phyloP scores from a whole-genome alignment of 306 rosid species.

The Pterocarpus santalinus region DNA sequence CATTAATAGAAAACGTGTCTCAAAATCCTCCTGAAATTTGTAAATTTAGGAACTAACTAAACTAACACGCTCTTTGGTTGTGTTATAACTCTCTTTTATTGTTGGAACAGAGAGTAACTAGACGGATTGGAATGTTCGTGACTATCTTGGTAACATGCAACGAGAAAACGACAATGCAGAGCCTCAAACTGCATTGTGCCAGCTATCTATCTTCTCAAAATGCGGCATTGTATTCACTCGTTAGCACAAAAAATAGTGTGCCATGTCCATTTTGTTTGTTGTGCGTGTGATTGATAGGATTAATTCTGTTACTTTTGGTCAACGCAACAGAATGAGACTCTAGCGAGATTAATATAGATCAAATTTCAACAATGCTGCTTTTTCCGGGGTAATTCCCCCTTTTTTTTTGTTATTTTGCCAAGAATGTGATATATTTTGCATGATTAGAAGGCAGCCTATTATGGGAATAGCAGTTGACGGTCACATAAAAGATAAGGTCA shows the following conservation, averaged over 20 bases:
- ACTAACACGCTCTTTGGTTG: not conserved
- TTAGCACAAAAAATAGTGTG: slow-evolving; percentile 23
- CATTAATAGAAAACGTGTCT: slow-evolving; percentile 44
- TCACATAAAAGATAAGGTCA: not conserved
- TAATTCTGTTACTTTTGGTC: slow-evolving; percentile 11
- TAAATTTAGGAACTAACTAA: not conserved
- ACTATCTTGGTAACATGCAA: not conserved
- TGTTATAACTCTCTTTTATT: not conserved
- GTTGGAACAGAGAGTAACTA: slow-evolving; percentile 33
- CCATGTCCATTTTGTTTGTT: not conserved
- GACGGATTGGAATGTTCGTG: slow-evolving; percentile 23
- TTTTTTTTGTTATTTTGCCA: not conserved
- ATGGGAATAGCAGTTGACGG: not conserved
- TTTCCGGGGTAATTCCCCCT: not conserved
- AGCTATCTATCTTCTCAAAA: slow-evolving; percentile 23
- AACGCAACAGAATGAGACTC: not conserved
- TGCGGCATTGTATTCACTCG: not conserved
- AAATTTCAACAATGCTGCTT: not conserved
- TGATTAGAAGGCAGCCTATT: not conserved
- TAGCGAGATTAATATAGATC: not conserved
- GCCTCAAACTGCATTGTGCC: slow-evolving; percentile 36
- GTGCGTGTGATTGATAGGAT: not conserved
- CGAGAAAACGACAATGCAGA: not conserved
- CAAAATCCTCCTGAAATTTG: no score
- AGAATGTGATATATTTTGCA: not conserved